A percentile compares a stretch with the other conserved stretches of the same genome.
Evolutionary conservation across 2,329 filamentous ascomycete genomes (phyloP).

Genomic region (Ophidiomyces ophidiicola): DNA sequence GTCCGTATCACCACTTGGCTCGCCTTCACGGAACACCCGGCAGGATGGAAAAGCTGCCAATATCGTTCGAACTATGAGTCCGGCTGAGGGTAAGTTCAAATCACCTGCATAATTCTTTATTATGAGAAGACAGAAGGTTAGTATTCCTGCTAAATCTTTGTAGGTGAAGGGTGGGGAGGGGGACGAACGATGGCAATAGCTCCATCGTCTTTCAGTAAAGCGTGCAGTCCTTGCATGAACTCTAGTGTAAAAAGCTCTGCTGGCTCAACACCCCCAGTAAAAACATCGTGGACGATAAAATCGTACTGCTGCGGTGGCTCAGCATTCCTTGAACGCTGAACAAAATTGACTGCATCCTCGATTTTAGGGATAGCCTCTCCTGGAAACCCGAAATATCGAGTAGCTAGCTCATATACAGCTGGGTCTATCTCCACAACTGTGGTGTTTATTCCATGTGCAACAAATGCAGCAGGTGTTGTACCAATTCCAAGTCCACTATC

Average conservation of each 20-base stretch:
- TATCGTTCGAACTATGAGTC: slow-evolving; percentile 72
- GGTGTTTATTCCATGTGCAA: slow-evolving; percentile 78
- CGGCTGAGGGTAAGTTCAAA: slow-evolving; percentile 61
- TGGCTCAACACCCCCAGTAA: slow-evolving; percentile 90
- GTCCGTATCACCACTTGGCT: slow-evolving; percentile 40
- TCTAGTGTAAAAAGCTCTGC: slow-evolving; percentile 75
- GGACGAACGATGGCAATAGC: slow-evolving; percentile 70
- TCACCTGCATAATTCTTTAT: slow-evolving; percentile 86
- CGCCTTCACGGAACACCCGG: slow-evolving; percentile 74
- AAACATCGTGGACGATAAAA: slow-evolving; percentile 95
- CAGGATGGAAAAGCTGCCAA: slow-evolving; percentile 72
- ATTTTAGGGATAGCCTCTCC: slow-evolving; percentile 67
- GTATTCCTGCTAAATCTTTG: neutral
- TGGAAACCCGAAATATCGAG: slow-evolving; percentile 69
- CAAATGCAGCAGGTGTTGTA: slow-evolving; percentile 74
- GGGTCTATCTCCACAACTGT: slow-evolving; percentile 94
- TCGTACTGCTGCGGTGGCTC: slow-evolving; percentile 50
- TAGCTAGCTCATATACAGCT: slow-evolving; percentile 70
- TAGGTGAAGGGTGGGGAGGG: neutral
- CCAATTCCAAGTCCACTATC: slow-evolving; percentile 76
- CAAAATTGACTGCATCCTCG: slow-evolving; percentile 65
- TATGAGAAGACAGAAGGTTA: slow-evolving; percentile 12
- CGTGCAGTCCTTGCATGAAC: slow-evolving; percentile 60
- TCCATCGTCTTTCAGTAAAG: slow-evolving; percentile 63
- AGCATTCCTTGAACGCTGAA: slow-evolving; percentile 38